Evolutionary conservation across 257 asterid genomes (phyloP).

Genomic region (Scutellaria minor): DNA sequence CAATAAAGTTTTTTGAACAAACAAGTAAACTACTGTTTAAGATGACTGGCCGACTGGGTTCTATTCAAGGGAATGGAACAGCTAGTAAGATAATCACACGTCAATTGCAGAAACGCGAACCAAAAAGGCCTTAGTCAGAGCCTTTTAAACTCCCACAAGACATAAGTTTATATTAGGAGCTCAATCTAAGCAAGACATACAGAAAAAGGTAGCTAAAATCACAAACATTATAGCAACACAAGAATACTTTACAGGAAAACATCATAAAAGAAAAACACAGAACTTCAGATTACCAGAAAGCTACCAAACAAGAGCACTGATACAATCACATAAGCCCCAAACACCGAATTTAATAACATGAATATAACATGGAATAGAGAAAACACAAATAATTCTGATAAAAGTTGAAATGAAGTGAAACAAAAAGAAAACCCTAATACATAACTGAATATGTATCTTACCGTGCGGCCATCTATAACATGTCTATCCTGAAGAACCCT

Average conservation of each 20-base stretch:
- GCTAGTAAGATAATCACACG: no score
- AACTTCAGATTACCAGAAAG: no score
- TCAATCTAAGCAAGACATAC: background rate
- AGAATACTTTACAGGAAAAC: background rate
- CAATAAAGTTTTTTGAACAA: background rate
- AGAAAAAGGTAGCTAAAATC: background rate
- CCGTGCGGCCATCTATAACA: slow-evolving; percentile 84
- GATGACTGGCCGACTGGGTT: background rate
- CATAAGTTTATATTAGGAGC: background rate
- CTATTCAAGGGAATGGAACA: no score
- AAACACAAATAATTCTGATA: no score
- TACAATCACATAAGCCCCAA: slow-evolving; percentile 10
- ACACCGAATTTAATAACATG: background rate
- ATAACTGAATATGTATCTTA: slow-evolving; percentile 31
- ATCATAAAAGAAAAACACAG: no score
- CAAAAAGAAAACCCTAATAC: background rate
- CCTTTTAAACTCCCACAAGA: background rate
- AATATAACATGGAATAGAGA: background rate
- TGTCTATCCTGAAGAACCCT: slow-evolving; percentile 80
- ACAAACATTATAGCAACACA: slow-evolving; percentile 1
- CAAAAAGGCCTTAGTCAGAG: background rate
- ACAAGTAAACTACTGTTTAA: background rate
- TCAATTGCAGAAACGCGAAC: background rate
- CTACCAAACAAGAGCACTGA: background rate
- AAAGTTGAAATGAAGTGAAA: background rate